Evolutionary conservation across 371 early-diverging fungal species (phyloP).

Genomic region (Saksenaea vasiformis): DNA sequence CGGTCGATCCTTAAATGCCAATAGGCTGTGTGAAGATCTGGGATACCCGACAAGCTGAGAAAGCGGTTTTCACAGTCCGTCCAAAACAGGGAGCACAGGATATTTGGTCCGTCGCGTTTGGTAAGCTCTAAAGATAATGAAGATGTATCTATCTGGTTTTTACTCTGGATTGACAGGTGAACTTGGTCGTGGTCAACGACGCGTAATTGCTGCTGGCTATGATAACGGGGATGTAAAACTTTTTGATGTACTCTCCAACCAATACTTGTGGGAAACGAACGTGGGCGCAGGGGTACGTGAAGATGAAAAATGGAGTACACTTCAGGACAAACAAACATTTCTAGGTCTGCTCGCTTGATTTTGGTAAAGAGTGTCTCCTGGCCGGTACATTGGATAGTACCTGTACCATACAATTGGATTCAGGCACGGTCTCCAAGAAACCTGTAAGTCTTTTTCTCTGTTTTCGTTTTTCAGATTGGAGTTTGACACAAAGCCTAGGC

Average conservation of each 20-base stretch:
- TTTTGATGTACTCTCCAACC: slow-evolving; percentile 66
- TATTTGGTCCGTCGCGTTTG: slow-evolving; percentile 81
- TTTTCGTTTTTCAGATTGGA: not conserved
- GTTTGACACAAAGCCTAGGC: slow-evolving; percentile 25
- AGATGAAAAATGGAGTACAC: slow-evolving; percentile 7
- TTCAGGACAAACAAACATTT: slow-evolving; percentile 1
- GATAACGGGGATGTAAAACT: slow-evolving; percentile 81
- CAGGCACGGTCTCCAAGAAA: slow-evolving; percentile 8
- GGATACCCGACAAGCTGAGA: slow-evolving; percentile 73
- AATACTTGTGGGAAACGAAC: slow-evolving; percentile 74
- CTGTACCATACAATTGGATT: slow-evolving; percentile 26
- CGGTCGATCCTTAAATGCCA: not conserved
- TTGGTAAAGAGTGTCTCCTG: slow-evolving; percentile 49
- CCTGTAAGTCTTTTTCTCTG: slow-evolving; percentile 28
- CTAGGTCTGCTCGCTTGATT: slow-evolving; percentile 65
- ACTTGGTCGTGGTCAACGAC: slow-evolving; percentile 9
- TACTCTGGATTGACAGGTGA: slow-evolving; percentile 4
- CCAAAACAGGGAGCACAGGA: slow-evolving; percentile 61
- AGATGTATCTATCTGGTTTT: not conserved
- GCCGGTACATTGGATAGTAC: slow-evolving; percentile 58
- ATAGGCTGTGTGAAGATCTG: slow-evolving; percentile 75
- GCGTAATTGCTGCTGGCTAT: slow-evolving; percentile 68
- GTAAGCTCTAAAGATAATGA: slow-evolving; percentile 33
- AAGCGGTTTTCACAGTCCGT: slow-evolving; percentile 63
- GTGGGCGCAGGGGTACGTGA: slow-evolving; percentile 67